These are phyloP conservation scores for Lepiota brunneoincarnata DNA, from an alignment of 768 basidiomycete species.

Conservation along the genomic window DNA sequence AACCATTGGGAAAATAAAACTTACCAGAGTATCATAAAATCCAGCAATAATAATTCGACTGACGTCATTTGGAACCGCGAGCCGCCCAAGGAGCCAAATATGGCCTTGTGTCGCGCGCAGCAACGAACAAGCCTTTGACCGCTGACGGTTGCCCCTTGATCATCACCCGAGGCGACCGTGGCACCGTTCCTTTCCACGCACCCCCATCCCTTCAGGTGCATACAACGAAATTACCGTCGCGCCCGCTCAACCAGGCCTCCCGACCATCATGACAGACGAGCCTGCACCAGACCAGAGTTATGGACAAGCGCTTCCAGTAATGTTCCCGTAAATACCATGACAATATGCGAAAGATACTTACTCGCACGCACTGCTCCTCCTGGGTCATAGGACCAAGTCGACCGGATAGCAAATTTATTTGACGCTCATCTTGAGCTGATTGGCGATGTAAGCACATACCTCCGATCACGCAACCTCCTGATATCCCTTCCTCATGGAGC, in stretches of 20 bases:
- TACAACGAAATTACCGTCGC: neutral
- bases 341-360: neutral
- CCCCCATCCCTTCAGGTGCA: neutral
- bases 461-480: neutral
- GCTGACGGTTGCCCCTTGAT: conserved; percentile 8
- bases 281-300: conserved; percentile 29
- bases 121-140: neutral
- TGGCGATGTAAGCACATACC: conserved; percentile 50
- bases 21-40: neutral
- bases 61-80: conserved; percentile 3
- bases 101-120: neutral
- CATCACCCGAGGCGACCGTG: conserved; percentile 11
- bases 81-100: neutral
- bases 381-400: conserved; percentile 66
- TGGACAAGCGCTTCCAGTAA: conserved; percentile 56
- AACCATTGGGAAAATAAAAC: neutral
- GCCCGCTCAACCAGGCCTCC: neutral
- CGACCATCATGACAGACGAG: conserved; percentile 9
- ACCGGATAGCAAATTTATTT: conserved; percentile 53
- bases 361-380: conserved; percentile 3
- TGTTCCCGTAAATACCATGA: neutral
- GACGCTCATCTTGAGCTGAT: conserved; percentile 66
- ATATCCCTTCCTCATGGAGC: neutral
- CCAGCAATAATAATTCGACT: neutral
- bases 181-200: conserved; percentile 4